These are phyloP conservation scores for Polyporus tsugae DNA, from an alignment of 1,284 basidiomycete genomes.

Conservation along the genomic window DNA sequence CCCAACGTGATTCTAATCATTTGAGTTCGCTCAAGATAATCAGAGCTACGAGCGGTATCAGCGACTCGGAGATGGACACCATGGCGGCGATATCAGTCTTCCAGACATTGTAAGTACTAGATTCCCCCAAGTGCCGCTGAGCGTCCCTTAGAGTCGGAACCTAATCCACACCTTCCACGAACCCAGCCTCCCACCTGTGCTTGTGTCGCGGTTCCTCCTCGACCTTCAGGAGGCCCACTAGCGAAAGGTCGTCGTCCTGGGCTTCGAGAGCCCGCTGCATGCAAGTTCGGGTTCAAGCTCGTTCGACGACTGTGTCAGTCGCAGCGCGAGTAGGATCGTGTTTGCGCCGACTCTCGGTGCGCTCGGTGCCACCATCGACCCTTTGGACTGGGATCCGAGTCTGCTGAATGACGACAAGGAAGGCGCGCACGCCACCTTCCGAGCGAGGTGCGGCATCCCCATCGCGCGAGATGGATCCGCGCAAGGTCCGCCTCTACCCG, in stretches of 20 bases:
- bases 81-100: conserved; percentile 1
- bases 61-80: background rate
- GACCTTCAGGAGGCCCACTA: background rate
- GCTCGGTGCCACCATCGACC: background rate
- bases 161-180: background rate
- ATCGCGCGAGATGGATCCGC: background rate
- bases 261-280: background rate
- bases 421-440: background rate
- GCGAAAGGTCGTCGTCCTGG: background rate
- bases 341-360: background rate
- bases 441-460: background rate
- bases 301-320: background rate
- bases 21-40: background rate
- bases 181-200: background rate
- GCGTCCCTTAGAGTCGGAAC: background rate
- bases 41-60: background rate
- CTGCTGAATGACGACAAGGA: background rate
- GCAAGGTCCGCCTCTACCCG: background rate
- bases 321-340: too few relatives aligned
- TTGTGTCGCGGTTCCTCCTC: background rate
- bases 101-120: background rate
- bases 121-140: background rate
- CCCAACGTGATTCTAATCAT: background rate
- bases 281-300: background rate
- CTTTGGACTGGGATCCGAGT: background rate